Conservation (phyloP, 257 asterid species). For the Ehretia macrophylla region DNA sequence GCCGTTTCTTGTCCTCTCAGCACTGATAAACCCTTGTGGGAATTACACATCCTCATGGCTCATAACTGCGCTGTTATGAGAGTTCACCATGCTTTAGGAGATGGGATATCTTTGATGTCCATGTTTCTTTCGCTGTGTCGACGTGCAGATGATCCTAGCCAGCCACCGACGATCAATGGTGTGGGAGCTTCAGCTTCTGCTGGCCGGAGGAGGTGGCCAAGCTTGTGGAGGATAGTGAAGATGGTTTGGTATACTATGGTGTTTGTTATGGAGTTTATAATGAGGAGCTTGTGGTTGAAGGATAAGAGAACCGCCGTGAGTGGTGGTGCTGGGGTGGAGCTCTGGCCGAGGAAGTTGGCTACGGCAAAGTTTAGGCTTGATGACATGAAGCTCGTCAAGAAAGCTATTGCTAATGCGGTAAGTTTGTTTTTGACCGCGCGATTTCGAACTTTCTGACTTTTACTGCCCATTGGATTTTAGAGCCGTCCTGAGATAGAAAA, state of each 20-base stretch:
- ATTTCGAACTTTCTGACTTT: background rate
- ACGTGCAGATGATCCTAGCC: slow-evolving; percentile 41
- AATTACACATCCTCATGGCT: slow-evolving; percentile 54
- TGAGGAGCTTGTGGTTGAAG: slow-evolving; percentile 36
- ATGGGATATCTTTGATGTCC: slow-evolving; percentile 68
- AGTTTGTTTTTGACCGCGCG: background rate
- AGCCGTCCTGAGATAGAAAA: no score
- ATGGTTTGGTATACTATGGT: slow-evolving; percentile 30
- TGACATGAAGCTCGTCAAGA: slow-evolving; percentile 37
- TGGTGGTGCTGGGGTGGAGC: slow-evolving; percentile 49
- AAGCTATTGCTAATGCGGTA: slow-evolving; percentile 25
- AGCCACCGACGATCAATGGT: slow-evolving; percentile 24
- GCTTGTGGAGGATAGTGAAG: slow-evolving; percentile 24
- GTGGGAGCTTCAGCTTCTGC: slow-evolving; percentile 20
- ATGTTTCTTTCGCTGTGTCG: slow-evolving; percentile 53
- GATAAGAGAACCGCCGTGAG: slow-evolving; percentile 31
- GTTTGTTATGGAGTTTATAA: slow-evolving; percentile 21
- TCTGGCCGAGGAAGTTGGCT: slow-evolving; percentile 42
- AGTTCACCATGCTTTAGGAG: slow-evolving; percentile 81
- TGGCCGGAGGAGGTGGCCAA: slow-evolving; percentile 17
- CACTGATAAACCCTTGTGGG: slow-evolving; percentile 72
- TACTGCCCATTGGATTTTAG: no score
- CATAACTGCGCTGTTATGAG: slow-evolving; percentile 53
- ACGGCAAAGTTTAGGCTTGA: slow-evolving; percentile 35
- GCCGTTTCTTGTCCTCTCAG: slow-evolving; percentile 49